A percentile compares a stretch with the other conserved stretches of the same genome.
These are phyloP conservation scores for Rhododendron mucronatum DNA, from an alignment of 148 eudicot genomes.

Conservation along the genomic window DNA sequence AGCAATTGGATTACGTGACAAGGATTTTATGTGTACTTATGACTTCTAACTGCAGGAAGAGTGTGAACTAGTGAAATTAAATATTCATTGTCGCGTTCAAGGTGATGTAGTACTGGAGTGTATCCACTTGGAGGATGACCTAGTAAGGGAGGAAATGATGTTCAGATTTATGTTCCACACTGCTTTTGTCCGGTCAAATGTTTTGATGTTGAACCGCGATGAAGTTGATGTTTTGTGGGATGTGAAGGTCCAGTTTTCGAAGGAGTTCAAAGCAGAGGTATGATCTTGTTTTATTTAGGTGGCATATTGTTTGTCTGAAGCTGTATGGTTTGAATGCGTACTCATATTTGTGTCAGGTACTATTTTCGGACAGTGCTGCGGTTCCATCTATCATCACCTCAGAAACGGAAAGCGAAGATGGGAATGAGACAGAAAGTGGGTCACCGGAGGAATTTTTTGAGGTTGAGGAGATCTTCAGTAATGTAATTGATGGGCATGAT, in stretches of 20 bases:
- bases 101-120: slow-evolving; percentile 88
- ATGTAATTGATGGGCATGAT: slow-evolving; percentile 17
- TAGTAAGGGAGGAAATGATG: slow-evolving; percentile 58
- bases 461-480: slow-evolving; percentile 89
- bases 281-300: slow-evolving; percentile 15
- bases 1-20: background rate
- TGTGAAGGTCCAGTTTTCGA: slow-evolving; percentile 56
- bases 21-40: slow-evolving; percentile 12
- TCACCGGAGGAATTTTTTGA: slow-evolving; percentile 83
- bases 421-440: slow-evolving; percentile 46
- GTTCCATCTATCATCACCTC: slow-evolving; percentile 45
- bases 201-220: slow-evolving; percentile 56
- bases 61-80: slow-evolving; percentile 60
- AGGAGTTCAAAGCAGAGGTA: slow-evolving; percentile 79
- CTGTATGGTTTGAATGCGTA: slow-evolving; percentile 41
- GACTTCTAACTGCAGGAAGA: slow-evolving; percentile 55
- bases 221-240: slow-evolving; percentile 81
- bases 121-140: slow-evolving; percentile 54
- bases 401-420: slow-evolving; percentile 52
- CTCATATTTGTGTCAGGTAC: slow-evolving; percentile 65
- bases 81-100: slow-evolving; percentile 62
- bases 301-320: slow-evolving; percentile 14
- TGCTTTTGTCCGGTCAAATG: slow-evolving; percentile 63
- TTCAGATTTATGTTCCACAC: slow-evolving; percentile 84
- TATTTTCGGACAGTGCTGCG: slow-evolving; percentile 69